These are phyloP conservation scores for Mycena sanguinolenta DNA, from an alignment of 768 basidiomycete genomes.

Conservation along the genomic window DNA sequence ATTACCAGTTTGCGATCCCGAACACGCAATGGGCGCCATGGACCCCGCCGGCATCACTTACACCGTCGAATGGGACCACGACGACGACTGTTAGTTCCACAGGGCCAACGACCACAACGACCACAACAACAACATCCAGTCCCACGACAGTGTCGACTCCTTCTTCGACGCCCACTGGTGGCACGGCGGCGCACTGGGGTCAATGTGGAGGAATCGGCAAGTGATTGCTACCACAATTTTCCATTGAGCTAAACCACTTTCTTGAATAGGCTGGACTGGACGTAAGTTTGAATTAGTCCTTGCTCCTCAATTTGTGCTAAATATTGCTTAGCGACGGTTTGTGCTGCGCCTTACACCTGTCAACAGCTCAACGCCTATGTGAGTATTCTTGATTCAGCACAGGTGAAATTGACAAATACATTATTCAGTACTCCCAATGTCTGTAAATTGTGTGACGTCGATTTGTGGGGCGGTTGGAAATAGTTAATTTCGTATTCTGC, in stretches of 20 bases:
- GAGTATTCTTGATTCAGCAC: not conserved
- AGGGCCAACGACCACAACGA: not conserved
- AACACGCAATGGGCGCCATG: conserved; percentile 37
- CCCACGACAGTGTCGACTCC: conserved; percentile 3
- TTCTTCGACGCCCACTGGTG: conserved; percentile 12
- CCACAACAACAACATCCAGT: not conserved
- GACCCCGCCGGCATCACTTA: conserved; percentile 20
- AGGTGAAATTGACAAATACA: not conserved
- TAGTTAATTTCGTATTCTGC: no score
- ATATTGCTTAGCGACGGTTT: not conserved
- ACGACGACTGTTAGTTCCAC: conserved; percentile 14
- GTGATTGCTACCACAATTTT: not conserved
- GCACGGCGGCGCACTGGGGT: conserved; percentile 20
- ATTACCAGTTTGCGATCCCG: conserved; percentile 38
- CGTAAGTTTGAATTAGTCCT: no score
- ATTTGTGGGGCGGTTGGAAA: not conserved
- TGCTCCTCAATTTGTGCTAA: no score
- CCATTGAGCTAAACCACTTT: not conserved
- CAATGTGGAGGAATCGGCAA: conserved; percentile 28
- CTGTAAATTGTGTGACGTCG: not conserved
- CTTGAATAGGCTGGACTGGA: conserved; percentile 15
- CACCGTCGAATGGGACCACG: conserved; percentile 11
- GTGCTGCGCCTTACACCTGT: conserved; percentile 17
- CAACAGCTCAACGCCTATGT: not conserved
- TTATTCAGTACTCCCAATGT: conserved; percentile 15